Base-by-base conservation (phyloP, 129 eudicot species). In the Arctium minus region DNA sequence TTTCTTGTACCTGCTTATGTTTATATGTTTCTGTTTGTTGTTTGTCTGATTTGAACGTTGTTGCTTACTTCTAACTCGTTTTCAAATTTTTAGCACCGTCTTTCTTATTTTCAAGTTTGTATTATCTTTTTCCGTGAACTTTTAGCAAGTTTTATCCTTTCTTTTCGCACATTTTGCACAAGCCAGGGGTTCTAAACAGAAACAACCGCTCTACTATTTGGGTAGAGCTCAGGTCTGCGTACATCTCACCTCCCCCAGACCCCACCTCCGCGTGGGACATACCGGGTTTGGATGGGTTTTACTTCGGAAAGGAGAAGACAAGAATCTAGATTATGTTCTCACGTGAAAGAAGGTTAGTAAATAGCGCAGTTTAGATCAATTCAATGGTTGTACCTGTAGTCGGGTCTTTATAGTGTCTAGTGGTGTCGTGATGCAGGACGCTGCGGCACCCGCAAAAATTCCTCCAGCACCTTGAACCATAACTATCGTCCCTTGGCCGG, bases 351-450 rank as follows among this genome's bases (percentile, higher is more conserved):
- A 39, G 5, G 42, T 37, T 3, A 11, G 56, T 30, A 36, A 17
- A 35, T 32, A 22, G 27, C 27, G 0, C 1, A 33, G 36, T 33
- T 32, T 11, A 4, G 8, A 71, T 4, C 60, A 7, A 48, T 36
- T 10, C 2, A 27, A 72, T 0, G 67, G 78, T n/a, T 69, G 42
- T 79, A 93, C 99, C 92, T 96, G 99, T 46, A 96, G 70, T 44
- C 99, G 92, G 70, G 99, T 96, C 86, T 96, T 96, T 18, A 96
- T 96, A 64, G 99, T 96, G 79, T 96, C 99, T 75, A 96, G 71
- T 82, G 99, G 99, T 68, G 99, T 96, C 70, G 98, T 96, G 75
- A 96, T 89, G 77, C 90, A 90, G 33, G 99, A 92, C 15, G 98
- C 96, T 18, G 93, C 88, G 2, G 98, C 98, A 81, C 92, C 99